phyloP scores from a whole-genome alignment of 83 land plant genomes.

The Diphasiastrum complanatum region DNA sequence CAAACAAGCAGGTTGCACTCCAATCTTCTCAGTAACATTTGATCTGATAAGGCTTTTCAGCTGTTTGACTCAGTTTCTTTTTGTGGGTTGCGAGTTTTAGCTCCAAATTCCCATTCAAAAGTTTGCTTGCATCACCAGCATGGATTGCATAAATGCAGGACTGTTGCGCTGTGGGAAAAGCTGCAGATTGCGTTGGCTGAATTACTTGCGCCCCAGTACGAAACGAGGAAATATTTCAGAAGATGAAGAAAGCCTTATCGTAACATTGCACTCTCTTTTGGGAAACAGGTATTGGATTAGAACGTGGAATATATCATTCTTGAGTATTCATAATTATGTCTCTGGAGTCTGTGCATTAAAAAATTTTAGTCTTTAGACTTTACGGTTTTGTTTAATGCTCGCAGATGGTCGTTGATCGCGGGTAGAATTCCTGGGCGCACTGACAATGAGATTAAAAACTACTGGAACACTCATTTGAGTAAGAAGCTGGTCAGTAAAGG shows the following conservation, averaged over 20 bases:
- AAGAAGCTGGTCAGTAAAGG: conserved; percentile 37
- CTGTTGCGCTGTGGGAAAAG: conserved; percentile 40
- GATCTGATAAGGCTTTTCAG: background rate
- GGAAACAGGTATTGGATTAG: conserved; percentile 32
- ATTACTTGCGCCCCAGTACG: conserved; percentile 27
- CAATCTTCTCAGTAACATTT: background rate
- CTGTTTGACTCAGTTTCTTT: background rate
- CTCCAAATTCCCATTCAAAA: background rate
- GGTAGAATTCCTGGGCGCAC: conserved; percentile 36
- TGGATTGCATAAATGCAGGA: conserved; percentile 7
- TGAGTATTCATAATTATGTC: no score
- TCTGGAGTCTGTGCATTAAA: no score
- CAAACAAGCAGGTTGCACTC: conserved; percentile 8
- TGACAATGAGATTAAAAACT: no score
- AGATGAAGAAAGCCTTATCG: conserved; percentile 32
- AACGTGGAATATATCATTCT: no score
- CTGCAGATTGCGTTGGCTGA: conserved; percentile 40
- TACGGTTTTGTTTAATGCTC: no score
- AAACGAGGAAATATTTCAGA: conserved; percentile 26
- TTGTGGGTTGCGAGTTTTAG: background rate
- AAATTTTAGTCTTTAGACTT: no score
- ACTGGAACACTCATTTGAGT: conserved; percentile 35
- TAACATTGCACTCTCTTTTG: conserved; percentile 22
- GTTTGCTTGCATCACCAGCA: background rate
- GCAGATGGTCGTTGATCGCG: conserved; percentile 39